These are phyloP conservation scores for Elsinoe perseae DNA, from an alignment of 2,329 filamentous ascomycete species.

Conservation along the genomic window DNA sequence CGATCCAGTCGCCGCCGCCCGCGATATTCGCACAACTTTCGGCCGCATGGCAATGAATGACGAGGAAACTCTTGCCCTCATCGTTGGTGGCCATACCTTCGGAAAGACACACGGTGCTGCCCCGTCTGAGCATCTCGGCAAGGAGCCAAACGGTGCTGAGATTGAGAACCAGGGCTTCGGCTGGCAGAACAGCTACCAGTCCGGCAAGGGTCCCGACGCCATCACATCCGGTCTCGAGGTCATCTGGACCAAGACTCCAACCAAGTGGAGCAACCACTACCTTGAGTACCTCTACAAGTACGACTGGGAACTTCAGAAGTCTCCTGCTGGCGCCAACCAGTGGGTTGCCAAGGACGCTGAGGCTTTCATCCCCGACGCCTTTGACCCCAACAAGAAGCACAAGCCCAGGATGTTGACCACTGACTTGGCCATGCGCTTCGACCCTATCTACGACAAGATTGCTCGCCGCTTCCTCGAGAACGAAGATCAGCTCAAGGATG, in stretches of 20 bases:
- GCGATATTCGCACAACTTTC: conserved; percentile 68
- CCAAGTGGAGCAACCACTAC: conserved; percentile 67
- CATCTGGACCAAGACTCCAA: conserved; percentile 68
- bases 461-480: conserved; percentile 60
- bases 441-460: conserved; percentile 69
- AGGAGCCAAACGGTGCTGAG: conserved; percentile 57
- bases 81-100: conserved; percentile 70
- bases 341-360: conserved; percentile 65
- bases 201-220: conserved; percentile 62
- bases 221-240: conserved; percentile 74
- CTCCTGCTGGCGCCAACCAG: conserved; percentile 67
- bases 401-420: conserved; percentile 69
- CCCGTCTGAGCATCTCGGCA: conserved; percentile 54
- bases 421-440: conserved; percentile 64
- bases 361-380: conserved; percentile 62
- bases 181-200: conserved; percentile 58
- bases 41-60: conserved; percentile 77
- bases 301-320: conserved; percentile 70
- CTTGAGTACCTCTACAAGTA: conserved; percentile 70
- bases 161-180: conserved; percentile 64
- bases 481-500: conserved; percentile 60
- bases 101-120: conserved; percentile 75
- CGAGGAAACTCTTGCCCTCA: conserved; percentile 71
- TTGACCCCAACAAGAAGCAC: conserved; percentile 62
- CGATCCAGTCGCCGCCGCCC: conserved; percentile 59